These are phyloP conservation scores for Didymella pomorum DNA, from an alignment of 2,329 filamentous ascomycete species.

Conservation along the genomic window DNA sequence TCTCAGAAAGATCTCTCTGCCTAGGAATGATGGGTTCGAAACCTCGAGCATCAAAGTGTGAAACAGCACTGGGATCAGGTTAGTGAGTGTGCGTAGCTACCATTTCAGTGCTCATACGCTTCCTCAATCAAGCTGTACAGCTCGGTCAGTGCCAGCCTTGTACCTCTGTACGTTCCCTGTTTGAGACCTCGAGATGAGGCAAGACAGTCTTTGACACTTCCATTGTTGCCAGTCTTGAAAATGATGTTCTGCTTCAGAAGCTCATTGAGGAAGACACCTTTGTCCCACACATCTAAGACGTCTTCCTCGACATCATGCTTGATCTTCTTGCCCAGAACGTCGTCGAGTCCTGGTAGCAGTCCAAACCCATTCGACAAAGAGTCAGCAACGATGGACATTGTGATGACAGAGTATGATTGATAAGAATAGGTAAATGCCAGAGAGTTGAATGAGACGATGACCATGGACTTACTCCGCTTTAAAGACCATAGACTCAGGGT, in stretches of 20 bases:
- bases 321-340: constrained; percentile 8
- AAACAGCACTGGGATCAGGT: too few species aligned
- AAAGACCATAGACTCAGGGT: background rate
- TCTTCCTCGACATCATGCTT: constrained; percentile 16
- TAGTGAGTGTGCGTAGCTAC: too few species aligned
- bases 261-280: constrained; percentile 17
- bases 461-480: background rate
- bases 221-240: constrained; percentile 3
- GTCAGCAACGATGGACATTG: constrained; percentile 11
- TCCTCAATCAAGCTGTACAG: constrained; percentile 19
- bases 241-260: constrained; percentile 16
- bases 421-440: background rate
- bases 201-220: constrained; percentile 5
- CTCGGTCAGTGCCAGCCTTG: constrained; percentile 14
- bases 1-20: constrained; percentile 12
- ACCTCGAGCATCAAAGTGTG: constrained; percentile 14
- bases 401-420: too few species aligned
- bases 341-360: constrained; percentile 3
- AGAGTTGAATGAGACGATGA: background rate
- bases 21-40: constrained; percentile 19
- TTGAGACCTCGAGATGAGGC: constrained; percentile 1
- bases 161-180: constrained; percentile 18
- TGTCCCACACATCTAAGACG: constrained; percentile 17
- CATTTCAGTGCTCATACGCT: too few species aligned
- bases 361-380: constrained; percentile 7